Base-by-base conservation (phyloP, 352 stramenopile genomes). In the Phytophthora foliorum region DNA sequence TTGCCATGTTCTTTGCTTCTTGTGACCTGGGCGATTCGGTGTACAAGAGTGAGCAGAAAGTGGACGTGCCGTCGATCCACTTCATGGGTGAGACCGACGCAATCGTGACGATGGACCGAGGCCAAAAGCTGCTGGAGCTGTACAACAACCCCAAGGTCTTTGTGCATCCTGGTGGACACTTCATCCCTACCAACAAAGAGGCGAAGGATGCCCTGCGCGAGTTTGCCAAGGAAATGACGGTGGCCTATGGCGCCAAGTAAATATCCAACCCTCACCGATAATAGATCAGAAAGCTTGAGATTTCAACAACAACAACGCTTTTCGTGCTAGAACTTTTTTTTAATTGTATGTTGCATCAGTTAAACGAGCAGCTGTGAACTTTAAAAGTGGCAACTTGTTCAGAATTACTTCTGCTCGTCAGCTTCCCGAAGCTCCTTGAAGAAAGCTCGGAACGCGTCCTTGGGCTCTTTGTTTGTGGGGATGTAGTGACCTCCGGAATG, bases 401-500 rank as follows among this genome's bases (percentile, higher is more conserved):
- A 16, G 34, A n/a, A 45, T 42, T 68, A 66, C n/a, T 69, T 29
- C 25, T 62, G 34, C 16, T 56, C 52, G 9, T 70, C 65, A 16
- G 44, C 57, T 38, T 71, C 52, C 52, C 64, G 75, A 2, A 86
- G 78, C 14, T 80, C 66, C 63, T 91, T 84, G 54, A 93, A 79
- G 39, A 94, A 94, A 38, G 78, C 72, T 63, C 87, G 82, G 59
- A 91, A 80, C 16, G 78, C 74, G 44, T 94, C 85, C 52, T 94
- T 94, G 6, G 82, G 74, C 21, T 92, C 87, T 63, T 96, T 95
- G 69, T 93, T 92, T 8, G 89, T 90, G 7, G 89, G 88, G 50
- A 96, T 93, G 70, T 96, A 96, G 61, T 96, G 89, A 0, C 89
- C 89, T 21, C 89, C 88, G 2, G 80, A 10, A 54, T 96, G 89